phyloP scores from a whole-genome alignment of 2,329 filamentous ascomycete genomes.

The Microascus cirrosus region DNA sequence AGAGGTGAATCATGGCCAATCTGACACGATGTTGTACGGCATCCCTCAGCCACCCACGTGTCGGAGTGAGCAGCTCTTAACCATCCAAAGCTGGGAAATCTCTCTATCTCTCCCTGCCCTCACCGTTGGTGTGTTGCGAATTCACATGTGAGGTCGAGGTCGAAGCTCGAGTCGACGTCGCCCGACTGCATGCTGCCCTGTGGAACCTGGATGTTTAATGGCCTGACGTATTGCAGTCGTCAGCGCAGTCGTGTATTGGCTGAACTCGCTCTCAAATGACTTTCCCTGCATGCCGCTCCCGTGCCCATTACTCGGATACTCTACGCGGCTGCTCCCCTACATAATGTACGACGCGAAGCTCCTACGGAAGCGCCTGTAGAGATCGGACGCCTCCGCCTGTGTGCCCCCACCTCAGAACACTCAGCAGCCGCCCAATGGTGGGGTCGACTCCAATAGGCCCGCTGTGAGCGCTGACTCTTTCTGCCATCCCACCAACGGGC shows the following conservation, averaged over 20 bases:
- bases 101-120: too few relatives aligned
- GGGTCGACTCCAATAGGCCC: too few relatives aligned
- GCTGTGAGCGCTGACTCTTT: too few relatives aligned
- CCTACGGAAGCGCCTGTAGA: too few relatives aligned
- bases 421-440: too few relatives aligned
- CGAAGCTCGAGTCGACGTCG: background rate
- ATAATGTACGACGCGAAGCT: background rate
- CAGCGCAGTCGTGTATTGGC: background rate
- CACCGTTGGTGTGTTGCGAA: background rate
- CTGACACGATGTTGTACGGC: background rate
- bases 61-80: background rate
- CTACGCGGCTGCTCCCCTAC: background rate
- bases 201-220: background rate
- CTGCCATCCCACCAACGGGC: too few relatives aligned
- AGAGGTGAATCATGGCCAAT: background rate
- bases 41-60: background rate
- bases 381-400: too few relatives aligned
- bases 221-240: conserved; percentile 1
- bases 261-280: background rate
- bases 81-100: too few relatives aligned
- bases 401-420: too few relatives aligned
- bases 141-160: background rate
- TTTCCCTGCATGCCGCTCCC: conserved; percentile 3
- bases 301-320: background rate
- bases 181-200: background rate